Conservation (phyloP, 2,329 filamentous ascomycete species). For the Intubia oerlemansii region DNA sequence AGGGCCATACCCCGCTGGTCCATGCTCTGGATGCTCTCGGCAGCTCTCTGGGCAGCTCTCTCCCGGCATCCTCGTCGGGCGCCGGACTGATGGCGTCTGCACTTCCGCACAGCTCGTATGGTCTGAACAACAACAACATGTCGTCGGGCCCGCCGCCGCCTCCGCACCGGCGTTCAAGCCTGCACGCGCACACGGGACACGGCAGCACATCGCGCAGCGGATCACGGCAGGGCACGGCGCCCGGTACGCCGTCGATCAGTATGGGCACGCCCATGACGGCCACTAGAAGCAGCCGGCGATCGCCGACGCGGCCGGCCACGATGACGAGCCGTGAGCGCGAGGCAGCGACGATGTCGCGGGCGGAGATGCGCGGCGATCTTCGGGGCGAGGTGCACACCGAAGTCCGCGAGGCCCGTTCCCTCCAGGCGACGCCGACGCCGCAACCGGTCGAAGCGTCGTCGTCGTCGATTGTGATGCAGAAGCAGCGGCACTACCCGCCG, state of each 20-base stretch:
- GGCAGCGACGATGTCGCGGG: too few relatives aligned
- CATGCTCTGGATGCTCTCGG: slow-evolving; percentile 21
- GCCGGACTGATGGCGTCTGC: slow-evolving; percentile 12
- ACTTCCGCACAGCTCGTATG: slow-evolving; percentile 7
- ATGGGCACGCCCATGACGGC: slow-evolving; percentile 1
- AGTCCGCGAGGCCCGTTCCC: background rate
- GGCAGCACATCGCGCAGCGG: slow-evolving; percentile 9
- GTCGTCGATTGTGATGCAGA: slow-evolving; percentile 3
- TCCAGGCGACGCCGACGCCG: background rate
- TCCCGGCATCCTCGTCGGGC: slow-evolving; percentile 15
- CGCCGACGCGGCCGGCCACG: too few relatives aligned
- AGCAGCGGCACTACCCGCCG: slow-evolving; percentile 27
- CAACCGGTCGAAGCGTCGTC: background rate
- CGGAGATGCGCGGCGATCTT: too few relatives aligned
- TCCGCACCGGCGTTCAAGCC: slow-evolving; percentile 30
- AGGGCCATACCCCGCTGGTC: slow-evolving; percentile 12
- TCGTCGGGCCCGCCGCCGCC: slow-evolving; percentile 20
- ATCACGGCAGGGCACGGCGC: slow-evolving; percentile 5
- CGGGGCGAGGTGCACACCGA: too few relatives aligned
- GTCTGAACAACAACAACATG: slow-evolving; percentile 2
- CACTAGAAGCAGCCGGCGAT: too few relatives aligned
- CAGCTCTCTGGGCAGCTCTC: slow-evolving; percentile 21
- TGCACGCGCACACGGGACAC: slow-evolving; percentile 26
- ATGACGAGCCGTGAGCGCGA: too few relatives aligned
- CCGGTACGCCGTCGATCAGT: slow-evolving; percentile 8